phyloP scores from a whole-genome alignment of 768 basidiomycete genomes.

The Podaxis sp. region DNA sequence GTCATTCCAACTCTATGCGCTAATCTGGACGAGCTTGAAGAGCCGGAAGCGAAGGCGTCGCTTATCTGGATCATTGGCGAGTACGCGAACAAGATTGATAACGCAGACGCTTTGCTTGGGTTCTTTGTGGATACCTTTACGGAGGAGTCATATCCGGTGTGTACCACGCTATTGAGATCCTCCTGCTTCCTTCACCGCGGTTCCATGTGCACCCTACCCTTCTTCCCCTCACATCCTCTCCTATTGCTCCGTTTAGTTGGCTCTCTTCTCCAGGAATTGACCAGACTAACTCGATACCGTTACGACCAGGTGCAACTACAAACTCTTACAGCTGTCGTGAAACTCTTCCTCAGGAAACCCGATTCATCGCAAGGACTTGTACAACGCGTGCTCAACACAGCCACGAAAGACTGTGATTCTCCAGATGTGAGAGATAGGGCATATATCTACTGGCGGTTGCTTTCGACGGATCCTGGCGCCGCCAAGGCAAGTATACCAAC shows the following conservation, averaged over 20 bases:
- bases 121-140: slow-evolving; percentile 91
- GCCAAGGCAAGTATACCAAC: slow-evolving; percentile 66
- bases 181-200: not conserved
- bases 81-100: slow-evolving; percentile 96
- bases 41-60: slow-evolving; percentile 97
- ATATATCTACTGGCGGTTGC: slow-evolving; percentile 95
- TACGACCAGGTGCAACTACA: slow-evolving; percentile 59
- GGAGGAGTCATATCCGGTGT: slow-evolving; percentile 88
- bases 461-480: slow-evolving; percentile 92
- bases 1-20: slow-evolving; percentile 94
- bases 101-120: slow-evolving; percentile 87
- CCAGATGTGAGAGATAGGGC: slow-evolving; percentile 96
- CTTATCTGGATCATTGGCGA: slow-evolving; percentile 99
- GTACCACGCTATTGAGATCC: slow-evolving; percentile 17
- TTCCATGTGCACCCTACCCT: not conserved
- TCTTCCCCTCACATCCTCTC: not conserved
- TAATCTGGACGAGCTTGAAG: slow-evolving; percentile 94
- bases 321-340: slow-evolving; percentile 92
- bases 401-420: slow-evolving; percentile 95
- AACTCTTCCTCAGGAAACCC: slow-evolving; percentile 93
- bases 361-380: slow-evolving; percentile 91
- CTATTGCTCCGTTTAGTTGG: not conserved
- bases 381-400: slow-evolving; percentile 86
- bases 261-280: not conserved
- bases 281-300: not conserved